Percentiles rank a stretch among this genome's conserved stretches.
phyloP scores from a whole-genome alignment of 495 filamentous ascomycete genomes.

The Letharia columbiana region DNA sequence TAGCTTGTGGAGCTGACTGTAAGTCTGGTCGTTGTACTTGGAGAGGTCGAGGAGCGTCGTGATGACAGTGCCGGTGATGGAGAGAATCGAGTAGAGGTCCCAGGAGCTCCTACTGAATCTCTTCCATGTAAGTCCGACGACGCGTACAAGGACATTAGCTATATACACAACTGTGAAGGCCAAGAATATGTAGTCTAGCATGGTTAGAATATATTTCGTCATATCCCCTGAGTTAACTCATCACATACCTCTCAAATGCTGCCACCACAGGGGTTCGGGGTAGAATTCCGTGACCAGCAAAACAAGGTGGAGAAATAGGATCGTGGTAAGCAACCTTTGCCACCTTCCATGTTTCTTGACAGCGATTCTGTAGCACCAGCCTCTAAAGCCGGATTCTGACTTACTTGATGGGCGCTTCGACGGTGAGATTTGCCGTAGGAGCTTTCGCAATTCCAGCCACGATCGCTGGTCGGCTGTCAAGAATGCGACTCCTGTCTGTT shows the following conservation, averaged over 20 bases:
- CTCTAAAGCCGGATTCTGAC: slow-evolving; percentile 64
- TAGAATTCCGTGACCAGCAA: slow-evolving; percentile 82
- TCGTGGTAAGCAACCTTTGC: slow-evolving; percentile 69
- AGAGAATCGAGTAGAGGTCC: slow-evolving; percentile 83
- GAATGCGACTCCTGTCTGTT: slow-evolving; percentile 96
- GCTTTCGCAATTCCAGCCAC: slow-evolving; percentile 91
- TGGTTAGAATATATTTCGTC: slow-evolving; percentile 10
- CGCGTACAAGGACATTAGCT: slow-evolving; percentile 72
- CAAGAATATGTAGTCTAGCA: slow-evolving; percentile 62
- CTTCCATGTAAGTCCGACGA: slow-evolving; percentile 85
- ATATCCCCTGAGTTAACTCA: background rate
- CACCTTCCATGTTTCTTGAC: slow-evolving; percentile 92
- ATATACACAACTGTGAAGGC: slow-evolving; percentile 79
- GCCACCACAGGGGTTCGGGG: slow-evolving; percentile 56
- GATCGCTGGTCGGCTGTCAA: slow-evolving; percentile 93
- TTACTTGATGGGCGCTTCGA: slow-evolving; percentile 77
- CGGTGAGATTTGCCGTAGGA: slow-evolving; percentile 85
- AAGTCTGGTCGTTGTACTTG: slow-evolving; percentile 46
- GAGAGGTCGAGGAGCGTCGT: slow-evolving; percentile 63
- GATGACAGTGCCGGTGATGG: slow-evolving; percentile 75
- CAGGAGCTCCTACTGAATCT: slow-evolving; percentile 89
- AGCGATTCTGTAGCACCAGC: slow-evolving; percentile 89
- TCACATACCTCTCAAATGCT: slow-evolving; percentile 20
- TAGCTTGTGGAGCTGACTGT: slow-evolving; percentile 78
- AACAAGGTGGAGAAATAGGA: slow-evolving; percentile 75